phyloP scores from a whole-genome alignment of 306 rosid genomes.

The Ammopiptanthus mongolicus region DNA sequence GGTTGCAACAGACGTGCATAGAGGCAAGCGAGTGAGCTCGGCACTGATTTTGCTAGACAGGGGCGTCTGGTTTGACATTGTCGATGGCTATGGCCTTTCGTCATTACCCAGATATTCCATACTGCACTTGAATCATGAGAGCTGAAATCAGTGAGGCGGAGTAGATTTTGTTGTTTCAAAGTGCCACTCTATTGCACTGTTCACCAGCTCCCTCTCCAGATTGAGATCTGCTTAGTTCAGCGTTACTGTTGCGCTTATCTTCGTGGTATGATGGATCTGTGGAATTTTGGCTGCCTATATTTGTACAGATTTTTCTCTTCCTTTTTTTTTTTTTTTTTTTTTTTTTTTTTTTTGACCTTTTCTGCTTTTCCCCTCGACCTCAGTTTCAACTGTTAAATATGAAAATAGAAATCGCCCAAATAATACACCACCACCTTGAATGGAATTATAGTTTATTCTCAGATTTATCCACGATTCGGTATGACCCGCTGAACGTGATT shows the following conservation, averaged over 20 bases:
- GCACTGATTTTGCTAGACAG: slow-evolving; percentile 34
- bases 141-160: slow-evolving; percentile 19
- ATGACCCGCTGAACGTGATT: not conserved
- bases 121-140: slow-evolving; percentile 23
- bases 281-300: slow-evolving; percentile 53
- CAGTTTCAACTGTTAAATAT: slow-evolving; percentile 38
- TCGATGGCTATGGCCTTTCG: slow-evolving; percentile 28
- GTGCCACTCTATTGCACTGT: slow-evolving; percentile 21
- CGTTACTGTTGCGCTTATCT: slow-evolving; percentile 13
- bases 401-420: slow-evolving; percentile 43
- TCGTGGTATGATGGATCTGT: slow-evolving; percentile 29
- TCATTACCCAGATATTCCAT: slow-evolving; percentile 12
- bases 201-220: slow-evolving; percentile 19
- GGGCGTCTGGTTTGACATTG: slow-evolving; percentile 32
- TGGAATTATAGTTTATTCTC: slow-evolving; percentile 7
- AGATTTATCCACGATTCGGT: not conserved
- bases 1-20: slow-evolving; percentile 11
- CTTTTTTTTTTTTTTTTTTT: no score
- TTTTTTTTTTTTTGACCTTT: no score
- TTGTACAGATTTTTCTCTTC: slow-evolving; percentile 51
- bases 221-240: slow-evolving; percentile 25
- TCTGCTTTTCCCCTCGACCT: slow-evolving; percentile 20
- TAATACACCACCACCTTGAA: slow-evolving; percentile 44
- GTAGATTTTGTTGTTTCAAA: slow-evolving; percentile 15
- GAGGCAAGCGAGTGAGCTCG: slow-evolving; percentile 12